Conservation (phyloP, 768 basidiomycete genomes). For the Mycena leptocephala region DNA sequence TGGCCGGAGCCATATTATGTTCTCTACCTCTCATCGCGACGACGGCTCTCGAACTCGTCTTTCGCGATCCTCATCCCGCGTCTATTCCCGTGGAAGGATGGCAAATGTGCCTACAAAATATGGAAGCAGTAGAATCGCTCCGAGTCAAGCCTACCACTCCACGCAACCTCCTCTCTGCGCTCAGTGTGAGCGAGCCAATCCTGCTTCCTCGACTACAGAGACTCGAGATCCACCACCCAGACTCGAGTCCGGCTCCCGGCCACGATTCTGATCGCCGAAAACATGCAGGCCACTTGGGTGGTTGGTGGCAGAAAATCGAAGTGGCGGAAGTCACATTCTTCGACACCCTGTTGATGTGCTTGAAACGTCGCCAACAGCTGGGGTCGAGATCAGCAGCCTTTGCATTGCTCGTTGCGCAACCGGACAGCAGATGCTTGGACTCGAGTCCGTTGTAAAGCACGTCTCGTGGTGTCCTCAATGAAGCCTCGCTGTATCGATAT, state of each 20-base stretch:
- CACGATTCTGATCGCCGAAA: neutral
- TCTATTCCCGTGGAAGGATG: constrained; percentile 1
- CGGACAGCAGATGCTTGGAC: neutral
- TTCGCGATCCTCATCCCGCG: neutral
- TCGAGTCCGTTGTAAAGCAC: neutral
- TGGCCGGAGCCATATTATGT: neutral
- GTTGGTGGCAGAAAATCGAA: constrained; percentile 18
- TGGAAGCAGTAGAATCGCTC: constrained; percentile 3
- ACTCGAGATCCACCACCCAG: constrained; percentile 14
- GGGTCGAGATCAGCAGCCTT: neutral
- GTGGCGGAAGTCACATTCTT: neutral
- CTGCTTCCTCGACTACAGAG: constrained; percentile 11
- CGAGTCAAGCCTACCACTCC: constrained; percentile 12
- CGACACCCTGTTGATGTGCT: neutral
- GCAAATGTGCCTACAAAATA: neutral
- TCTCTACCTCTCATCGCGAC: constrained; percentile 1
- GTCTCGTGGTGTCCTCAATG: neutral
- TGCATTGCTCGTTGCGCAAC: neutral
- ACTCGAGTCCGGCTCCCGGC: neutral
- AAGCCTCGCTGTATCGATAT: neutral
- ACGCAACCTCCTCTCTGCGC: constrained; percentile 5
- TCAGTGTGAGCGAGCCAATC: neutral
- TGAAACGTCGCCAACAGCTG: neutral
- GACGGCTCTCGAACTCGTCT: constrained; percentile 1
- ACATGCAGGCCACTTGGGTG: neutral